Percentiles rank a stretch among this genome's conserved stretches.
These are phyloP conservation scores for Ophiostoma populinum DNA, from an alignment of 2,329 filamentous ascomycete species.

Conservation along the genomic window DNA sequence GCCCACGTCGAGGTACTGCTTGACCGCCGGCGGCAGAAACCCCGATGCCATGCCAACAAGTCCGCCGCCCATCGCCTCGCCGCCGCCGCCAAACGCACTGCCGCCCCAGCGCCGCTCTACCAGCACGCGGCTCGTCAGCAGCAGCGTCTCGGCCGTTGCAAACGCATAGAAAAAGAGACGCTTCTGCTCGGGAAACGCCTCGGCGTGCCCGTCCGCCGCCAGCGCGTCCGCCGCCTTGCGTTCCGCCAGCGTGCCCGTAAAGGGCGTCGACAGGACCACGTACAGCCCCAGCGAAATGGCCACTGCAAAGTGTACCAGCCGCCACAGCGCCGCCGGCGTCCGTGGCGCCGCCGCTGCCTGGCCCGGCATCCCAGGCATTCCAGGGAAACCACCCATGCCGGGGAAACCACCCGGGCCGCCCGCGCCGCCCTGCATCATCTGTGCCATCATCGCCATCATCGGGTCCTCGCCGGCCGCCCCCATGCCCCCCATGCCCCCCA, in stretches of 20 bases:
- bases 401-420: constrained; percentile 13
- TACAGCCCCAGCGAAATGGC: constrained; percentile 54
- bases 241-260: constrained; percentile 46
- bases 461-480: constrained; percentile 32
- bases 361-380: constrained; percentile 24
- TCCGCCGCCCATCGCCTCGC: constrained; percentile 33
- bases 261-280: constrained; percentile 49
- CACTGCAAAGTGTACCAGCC: constrained; percentile 55
- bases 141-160: constrained; percentile 54
- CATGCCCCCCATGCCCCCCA: constrained; percentile 11
- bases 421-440: constrained; percentile 38
- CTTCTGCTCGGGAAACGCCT: constrained; percentile 8
- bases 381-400: constrained; percentile 16
- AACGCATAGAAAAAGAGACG: constrained; percentile 58
- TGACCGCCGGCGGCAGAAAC: constrained; percentile 48
- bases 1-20: constrained; percentile 41
- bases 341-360: constrained; percentile 17
- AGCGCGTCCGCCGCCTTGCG: constrained; percentile 29
- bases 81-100: constrained; percentile 10
- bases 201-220: constrained; percentile 4
- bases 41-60: constrained; percentile 45
- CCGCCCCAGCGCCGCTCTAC: constrained; percentile 36
- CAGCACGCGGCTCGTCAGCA: constrained; percentile 56
- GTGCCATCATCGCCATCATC: constrained; percentile 59
- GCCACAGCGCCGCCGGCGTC: constrained; percentile 39